A percentile compares a stretch with the other conserved stretches of the same genome.
These are phyloP conservation scores for Kuraishia molischiana DNA, from an alignment of 805 yeast genomes.

Conservation along the genomic window DNA sequence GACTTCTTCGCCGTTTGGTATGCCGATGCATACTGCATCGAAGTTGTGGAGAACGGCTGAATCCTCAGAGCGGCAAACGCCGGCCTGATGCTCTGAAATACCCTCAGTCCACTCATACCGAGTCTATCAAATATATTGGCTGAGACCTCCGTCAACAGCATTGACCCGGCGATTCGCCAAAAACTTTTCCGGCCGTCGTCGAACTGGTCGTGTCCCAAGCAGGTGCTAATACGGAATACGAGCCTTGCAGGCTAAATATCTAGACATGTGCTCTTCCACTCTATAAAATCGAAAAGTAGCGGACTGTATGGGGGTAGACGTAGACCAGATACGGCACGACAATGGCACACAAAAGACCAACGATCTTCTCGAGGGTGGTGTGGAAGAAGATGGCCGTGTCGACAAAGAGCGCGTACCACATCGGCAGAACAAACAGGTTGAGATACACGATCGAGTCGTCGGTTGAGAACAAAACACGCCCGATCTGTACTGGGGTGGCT, in stretches of 20 bases:
- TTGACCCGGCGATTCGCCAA: too few relatives aligned
- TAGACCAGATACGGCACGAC: slow-evolving; percentile 20
- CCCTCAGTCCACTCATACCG: not conserved
- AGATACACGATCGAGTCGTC: not conserved
- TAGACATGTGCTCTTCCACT: too few relatives aligned
- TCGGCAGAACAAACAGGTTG: not conserved
- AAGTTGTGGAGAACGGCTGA: not conserved
- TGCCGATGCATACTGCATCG: not conserved
- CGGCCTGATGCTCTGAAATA: not conserved
- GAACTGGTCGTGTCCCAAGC: too few relatives aligned
- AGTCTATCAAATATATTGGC: too few relatives aligned
- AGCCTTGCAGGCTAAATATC: too few relatives aligned
- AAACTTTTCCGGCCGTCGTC: too few relatives aligned
- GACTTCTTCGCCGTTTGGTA: slow-evolving; percentile 2
- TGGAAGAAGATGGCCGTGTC: slow-evolving; percentile 42
- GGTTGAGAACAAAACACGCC: not conserved
- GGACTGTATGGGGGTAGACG: slow-evolving; percentile 1
- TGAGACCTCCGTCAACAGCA: too few relatives aligned
- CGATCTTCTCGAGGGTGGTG: slow-evolving; percentile 33
- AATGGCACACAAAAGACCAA: slow-evolving; percentile 31
- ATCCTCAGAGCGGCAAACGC: not conserved
- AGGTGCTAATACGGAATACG: too few relatives aligned
- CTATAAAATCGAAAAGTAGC: not conserved
- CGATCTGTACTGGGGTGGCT: not conserved
- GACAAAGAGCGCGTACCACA: slow-evolving; percentile 16